phyloP scores from a whole-genome alignment of 192 early-diverging fungal genomes.

The Coemansia sp. region DNA sequence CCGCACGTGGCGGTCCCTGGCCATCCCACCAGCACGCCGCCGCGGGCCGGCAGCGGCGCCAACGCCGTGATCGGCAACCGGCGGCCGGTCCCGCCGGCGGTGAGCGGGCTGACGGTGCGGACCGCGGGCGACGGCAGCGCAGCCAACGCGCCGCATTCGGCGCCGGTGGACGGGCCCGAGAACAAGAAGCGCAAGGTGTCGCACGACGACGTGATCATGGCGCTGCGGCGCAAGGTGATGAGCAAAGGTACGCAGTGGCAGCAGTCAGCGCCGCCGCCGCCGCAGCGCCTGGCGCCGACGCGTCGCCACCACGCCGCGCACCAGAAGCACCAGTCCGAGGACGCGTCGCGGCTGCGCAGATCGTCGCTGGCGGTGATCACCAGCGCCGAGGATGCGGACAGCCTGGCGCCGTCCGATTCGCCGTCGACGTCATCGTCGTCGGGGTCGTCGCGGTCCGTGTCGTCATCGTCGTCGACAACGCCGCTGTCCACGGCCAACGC shows the following conservation, averaged over 20 bases:
- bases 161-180: conserved; percentile 44
- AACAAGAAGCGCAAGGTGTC: conserved; percentile 40
- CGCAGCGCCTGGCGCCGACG: neutral
- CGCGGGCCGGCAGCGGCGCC: conserved; percentile 7
- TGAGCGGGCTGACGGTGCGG: conserved; percentile 41
- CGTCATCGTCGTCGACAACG: conserved; percentile 3
- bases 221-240: conserved; percentile 52
- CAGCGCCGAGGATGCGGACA: neutral
- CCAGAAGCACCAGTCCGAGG: conserved; percentile 1
- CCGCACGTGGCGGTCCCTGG: neutral
- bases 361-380: conserved; percentile 28
- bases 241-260: conserved; percentile 19
- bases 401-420: neutral
- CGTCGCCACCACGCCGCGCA: neutral
- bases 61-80: conserved; percentile 7
- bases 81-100: conserved; percentile 32
- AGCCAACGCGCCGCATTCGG: conserved; percentile 34
- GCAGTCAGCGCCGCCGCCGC: neutral
- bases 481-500: neutral
- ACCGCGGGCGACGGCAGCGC: conserved; percentile 10
- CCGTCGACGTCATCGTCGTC: neutral
- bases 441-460: neutral
- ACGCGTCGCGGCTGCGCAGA: conserved; percentile 4
- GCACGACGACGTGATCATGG: conserved; percentile 51
- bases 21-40: neutral